phyloP scores from a whole-genome alignment of 768 basidiomycete species.

The Collybia mongolica region DNA sequence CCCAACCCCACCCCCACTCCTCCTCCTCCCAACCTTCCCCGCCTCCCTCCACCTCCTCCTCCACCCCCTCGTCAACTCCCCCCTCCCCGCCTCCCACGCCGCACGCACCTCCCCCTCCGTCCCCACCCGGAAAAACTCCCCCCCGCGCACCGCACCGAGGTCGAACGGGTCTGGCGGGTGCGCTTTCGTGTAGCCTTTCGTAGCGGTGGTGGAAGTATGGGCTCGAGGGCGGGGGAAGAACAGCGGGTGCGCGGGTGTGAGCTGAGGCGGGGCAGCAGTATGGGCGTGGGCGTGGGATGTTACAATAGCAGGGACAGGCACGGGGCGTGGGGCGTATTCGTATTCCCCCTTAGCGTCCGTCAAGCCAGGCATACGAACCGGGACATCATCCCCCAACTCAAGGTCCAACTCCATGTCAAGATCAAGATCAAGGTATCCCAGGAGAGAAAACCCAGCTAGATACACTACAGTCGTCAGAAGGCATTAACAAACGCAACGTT shows the following conservation, averaged over 20 bases:
- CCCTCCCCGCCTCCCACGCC: slow-evolving; percentile 70
- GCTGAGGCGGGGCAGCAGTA: slow-evolving; percentile 22
- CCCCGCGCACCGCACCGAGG: slow-evolving; percentile 34
- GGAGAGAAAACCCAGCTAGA: slow-evolving; percentile 70
- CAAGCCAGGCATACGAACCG: too few species aligned
- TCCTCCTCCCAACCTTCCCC: slow-evolving; percentile 58
- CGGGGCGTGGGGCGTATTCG: too few species aligned
- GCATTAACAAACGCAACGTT: not conserved
- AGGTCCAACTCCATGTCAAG: slow-evolving; percentile 28
- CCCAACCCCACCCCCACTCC: slow-evolving; percentile 37
- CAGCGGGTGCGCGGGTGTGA: slow-evolving; percentile 54
- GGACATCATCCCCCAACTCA: slow-evolving; percentile 63
- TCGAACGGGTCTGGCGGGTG: slow-evolving; percentile 48
- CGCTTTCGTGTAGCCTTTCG: slow-evolving; percentile 24
- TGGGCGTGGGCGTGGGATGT: slow-evolving; percentile 8
- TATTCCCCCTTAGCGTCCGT: too few species aligned
- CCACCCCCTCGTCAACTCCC: slow-evolving; percentile 72
- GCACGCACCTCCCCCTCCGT: slow-evolving; percentile 60
- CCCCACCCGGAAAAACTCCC: slow-evolving; percentile 49
- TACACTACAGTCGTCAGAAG: too few species aligned
- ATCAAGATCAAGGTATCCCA: slow-evolving; percentile 73
- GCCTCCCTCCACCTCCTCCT: slow-evolving; percentile 77
- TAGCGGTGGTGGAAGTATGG: slow-evolving; percentile 11
- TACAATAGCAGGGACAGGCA: too few species aligned
- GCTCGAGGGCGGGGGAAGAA: slow-evolving; percentile 56